Evolutionary conservation across 495 filamentous ascomycete genomes (phyloP), one percentile per base, ranked within the genome.

Genomic region (Tricharina praecox): DNA sequence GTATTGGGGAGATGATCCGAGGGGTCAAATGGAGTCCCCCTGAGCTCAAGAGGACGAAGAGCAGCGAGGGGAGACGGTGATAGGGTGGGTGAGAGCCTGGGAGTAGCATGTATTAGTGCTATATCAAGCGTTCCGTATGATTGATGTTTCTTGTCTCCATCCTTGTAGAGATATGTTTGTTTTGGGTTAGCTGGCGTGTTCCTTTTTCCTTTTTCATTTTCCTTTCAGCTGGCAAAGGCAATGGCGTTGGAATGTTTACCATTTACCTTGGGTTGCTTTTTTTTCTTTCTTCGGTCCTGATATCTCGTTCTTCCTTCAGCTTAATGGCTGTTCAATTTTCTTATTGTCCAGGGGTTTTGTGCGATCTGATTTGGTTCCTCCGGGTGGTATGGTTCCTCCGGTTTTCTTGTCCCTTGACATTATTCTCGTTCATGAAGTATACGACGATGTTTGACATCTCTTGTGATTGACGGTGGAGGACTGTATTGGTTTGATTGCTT

Each of bases 1-100:
- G 58, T 25, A 61, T 61, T 23, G 45, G 53, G n/a, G 58, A 61
- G 28, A 59, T 61, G 38, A 53, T 56, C 23, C 49, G 50, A 19
- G 43, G 53, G 8, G 50, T 48, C 15, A 61, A 55, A 33, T 49
- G 51, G 48, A 51, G 30, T 38, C 53, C 58, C 42, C 39, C 53
- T 9, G 58, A 61, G 41, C 60, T 61, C 53, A 61, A 61, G 49
- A 24, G 40, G 40, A 43, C 40, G 1, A 43, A 43, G 40, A 43
- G 57, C 41, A 60, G 57, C 25, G 59, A 60, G 32, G 59, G 57
- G n/a, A 50, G 55, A 25, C 56, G 30, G 36, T 49, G 54, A 23
- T 54, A 58, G 18, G 16, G 33, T 10, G 19, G 26, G 18, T 53
- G 55, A 47, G 24, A n/a, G 20, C 23, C 28, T 35, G 15, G 24